A percentile compares a stretch with the other conserved stretches of the same genome.
These are phyloP conservation scores for Leccinum aurantiacum DNA, from an alignment of 768 basidiomycete species.

Conservation along the genomic window DNA sequence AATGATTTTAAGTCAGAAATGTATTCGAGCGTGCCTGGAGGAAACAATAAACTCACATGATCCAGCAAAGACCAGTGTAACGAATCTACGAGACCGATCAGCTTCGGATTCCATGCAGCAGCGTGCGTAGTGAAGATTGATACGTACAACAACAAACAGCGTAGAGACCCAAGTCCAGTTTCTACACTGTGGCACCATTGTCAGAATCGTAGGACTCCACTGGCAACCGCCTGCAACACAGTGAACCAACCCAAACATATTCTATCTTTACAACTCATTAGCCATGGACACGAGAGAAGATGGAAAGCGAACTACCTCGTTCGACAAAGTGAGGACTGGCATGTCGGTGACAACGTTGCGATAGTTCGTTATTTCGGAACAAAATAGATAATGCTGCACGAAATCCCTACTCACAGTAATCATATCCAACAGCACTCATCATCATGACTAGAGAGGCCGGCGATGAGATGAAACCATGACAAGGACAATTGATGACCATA, in stretches of 20 bases:
- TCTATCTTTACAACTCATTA: constrained; percentile 9
- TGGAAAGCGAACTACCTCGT: constrained; percentile 10
- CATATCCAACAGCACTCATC: constrained; percentile 7
- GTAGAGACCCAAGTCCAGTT: constrained; percentile 17
- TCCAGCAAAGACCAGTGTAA: constrained; percentile 13
- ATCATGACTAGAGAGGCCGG: neutral
- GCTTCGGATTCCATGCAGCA: neutral
- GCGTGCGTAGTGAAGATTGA: no score
- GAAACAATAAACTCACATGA: constrained; percentile 3
- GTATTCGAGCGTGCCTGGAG: no score
- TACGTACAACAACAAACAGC: constrained; percentile 16
- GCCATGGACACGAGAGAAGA: neutral
- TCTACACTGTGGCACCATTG: neutral
- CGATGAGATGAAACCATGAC: neutral
- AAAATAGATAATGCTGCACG: neutral
- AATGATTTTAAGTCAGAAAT: neutral
- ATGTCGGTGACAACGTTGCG: neutral
- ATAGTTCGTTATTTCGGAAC: neutral
- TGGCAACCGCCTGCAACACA: neutral
- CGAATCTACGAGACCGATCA: constrained; percentile 7
- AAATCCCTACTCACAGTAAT: constrained; percentile 8
- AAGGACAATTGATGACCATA: neutral
- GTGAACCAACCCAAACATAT: constrained; percentile 12
- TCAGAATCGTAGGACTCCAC: neutral
- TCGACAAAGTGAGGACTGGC: constrained; percentile 15